Evolutionary conservation across 139 green algal species (phyloP), one percentile per base, ranked within the genome.

Genomic region (Micromonas commoda): DNA sequence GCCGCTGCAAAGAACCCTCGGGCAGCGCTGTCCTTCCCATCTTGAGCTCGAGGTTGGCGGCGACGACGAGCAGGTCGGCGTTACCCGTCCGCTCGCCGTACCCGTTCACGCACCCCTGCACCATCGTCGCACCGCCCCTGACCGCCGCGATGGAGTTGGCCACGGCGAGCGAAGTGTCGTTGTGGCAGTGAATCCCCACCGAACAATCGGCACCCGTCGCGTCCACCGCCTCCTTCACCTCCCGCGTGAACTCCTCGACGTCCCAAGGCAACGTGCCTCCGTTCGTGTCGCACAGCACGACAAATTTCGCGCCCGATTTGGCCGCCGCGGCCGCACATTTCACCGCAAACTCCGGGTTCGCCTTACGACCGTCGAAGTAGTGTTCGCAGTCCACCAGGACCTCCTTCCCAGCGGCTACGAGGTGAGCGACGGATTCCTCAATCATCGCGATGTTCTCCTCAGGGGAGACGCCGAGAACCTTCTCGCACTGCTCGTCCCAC

Each of bases 221-320:
- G 21, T 20, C 3, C 54, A 72, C 20, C 63, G 75, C 33, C 34
- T 81, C 76, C 31, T 54, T 68, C 29, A 73, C 74, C 16, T 38
- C 23, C 24, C 35, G 31, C 24, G 74, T 63, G 24, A 82, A 45
- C 24, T 67, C 81, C 63, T 88, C 64, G 35, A 88, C 61, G 32
- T 79, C 33, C 82, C 82, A 87, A 20, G 82, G 82, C 82, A 88
- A 70, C 54, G 52, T 76, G 39, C 82, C 82, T 23, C 82, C 82
- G 33, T 86, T 86, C n/a, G 82, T 86, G 70, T 86, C 82, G 52
- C 82, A 86, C 5, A 86, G 69, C 20, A 87, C 82, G 6, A 86
- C 16, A 24, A 57, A 68, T 39, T 85, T 52, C 24, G 81, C 82
- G 23, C 82, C 82, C 23, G 82, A 75, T 32, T 77, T 51, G 21